Percentiles rank a stretch among this genome's conserved stretches.
These are phyloP conservation scores for Aurinia saxatilis DNA, from an alignment of 345 rosid genomes.

Conservation along the genomic window DNA sequence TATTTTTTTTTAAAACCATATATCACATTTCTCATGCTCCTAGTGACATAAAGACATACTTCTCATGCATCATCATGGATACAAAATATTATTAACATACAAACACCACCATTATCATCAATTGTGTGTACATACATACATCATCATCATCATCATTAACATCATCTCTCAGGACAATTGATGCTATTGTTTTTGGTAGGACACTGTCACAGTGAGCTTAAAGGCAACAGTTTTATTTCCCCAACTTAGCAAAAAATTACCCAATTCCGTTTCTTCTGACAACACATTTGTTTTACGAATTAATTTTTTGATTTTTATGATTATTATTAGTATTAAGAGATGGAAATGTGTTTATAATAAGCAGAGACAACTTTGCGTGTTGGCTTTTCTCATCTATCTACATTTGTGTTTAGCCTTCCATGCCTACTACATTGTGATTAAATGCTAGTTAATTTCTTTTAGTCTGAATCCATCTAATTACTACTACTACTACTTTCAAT, in stretches of 20 bases:
- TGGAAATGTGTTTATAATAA: not conserved
- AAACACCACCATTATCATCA: not conserved
- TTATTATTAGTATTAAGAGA: not conserved
- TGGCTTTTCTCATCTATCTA: slow-evolving; percentile 10
- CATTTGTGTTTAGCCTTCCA: slow-evolving; percentile 13
- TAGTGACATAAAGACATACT: too few species aligned
- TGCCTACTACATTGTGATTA: not conserved
- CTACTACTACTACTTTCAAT: too few species aligned
- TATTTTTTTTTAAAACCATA: too few species aligned
- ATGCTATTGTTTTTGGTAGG: slow-evolving; percentile 19
- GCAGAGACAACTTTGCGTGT: slow-evolving; percentile 21
- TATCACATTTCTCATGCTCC: too few species aligned
- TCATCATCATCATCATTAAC: not conserved
- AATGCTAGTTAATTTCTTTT: slow-evolving; percentile 5
- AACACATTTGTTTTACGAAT: slow-evolving; percentile 16
- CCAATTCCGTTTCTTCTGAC: slow-evolving; percentile 28
- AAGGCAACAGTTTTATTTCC: slow-evolving; percentile 23
- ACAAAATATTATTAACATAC: not conserved
- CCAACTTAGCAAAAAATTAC: slow-evolving; percentile 15
- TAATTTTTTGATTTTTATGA: too few species aligned
- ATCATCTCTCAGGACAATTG: slow-evolving; percentile 12
- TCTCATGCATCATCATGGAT: not conserved
- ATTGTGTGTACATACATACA: not conserved
- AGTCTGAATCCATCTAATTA: slow-evolving; percentile 2
- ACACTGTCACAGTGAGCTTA: slow-evolving; percentile 21